phyloP scores from a whole-genome alignment of 129 eudicot species.

The Centella asiatica region DNA sequence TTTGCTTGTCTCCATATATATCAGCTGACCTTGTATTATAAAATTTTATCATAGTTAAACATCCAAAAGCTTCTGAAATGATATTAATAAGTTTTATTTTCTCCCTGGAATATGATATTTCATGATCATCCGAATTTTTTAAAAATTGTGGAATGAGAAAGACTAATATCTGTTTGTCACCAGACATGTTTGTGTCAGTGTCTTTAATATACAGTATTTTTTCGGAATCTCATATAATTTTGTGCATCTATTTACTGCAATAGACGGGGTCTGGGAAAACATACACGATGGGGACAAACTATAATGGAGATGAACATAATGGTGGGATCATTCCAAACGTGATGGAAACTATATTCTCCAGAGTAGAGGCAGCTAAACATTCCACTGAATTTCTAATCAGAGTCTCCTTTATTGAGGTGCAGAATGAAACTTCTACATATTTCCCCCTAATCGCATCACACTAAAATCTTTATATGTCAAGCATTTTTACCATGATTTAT shows the following conservation, averaged over 20 bases:
- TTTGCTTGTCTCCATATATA: background rate
- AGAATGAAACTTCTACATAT: background rate
- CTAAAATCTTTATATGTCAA: background rate
- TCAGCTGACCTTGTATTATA: no score
- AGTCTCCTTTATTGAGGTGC: slow-evolving; percentile 95
- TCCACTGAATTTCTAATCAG: slow-evolving; percentile 64
- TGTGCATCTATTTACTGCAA: background rate
- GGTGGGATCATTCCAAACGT: slow-evolving; percentile 81
- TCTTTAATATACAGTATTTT: background rate
- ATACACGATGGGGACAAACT: slow-evolving; percentile 95
- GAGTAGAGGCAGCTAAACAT: slow-evolving; percentile 46
- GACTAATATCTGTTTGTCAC: background rate
- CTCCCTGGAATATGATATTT: no score
- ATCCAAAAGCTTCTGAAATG: no score
- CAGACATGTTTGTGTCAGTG: no score
- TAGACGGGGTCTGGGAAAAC: slow-evolving; percentile 99
- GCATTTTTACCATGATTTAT: background rate
- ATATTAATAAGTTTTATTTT: no score
- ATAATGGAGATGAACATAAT: slow-evolving; percentile 53
- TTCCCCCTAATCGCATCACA: background rate
- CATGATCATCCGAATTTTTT: no score
- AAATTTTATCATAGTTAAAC: no score
- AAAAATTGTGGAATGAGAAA: background rate
- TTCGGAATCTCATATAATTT: background rate
- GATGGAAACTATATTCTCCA: slow-evolving; percentile 66